These are phyloP conservation scores for Guillardia theta DNA, from an alignment of 78 protist species.

Conservation along the genomic window DNA sequence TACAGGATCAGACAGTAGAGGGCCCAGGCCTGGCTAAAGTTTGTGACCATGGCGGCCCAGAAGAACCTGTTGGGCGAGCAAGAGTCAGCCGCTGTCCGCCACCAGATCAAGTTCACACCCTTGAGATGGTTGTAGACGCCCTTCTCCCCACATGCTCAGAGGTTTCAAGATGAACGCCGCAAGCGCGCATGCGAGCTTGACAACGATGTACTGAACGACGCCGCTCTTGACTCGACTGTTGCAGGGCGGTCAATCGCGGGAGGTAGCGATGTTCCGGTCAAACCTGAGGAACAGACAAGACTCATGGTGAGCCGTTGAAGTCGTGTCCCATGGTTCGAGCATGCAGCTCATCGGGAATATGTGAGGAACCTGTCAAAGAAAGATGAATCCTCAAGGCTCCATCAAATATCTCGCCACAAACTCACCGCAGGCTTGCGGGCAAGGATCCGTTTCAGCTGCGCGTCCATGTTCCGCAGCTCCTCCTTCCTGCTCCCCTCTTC, in stretches of 20 bases:
- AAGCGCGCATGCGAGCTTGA: not conserved
- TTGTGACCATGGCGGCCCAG: not conserved
- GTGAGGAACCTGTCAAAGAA: too few relatives aligned
- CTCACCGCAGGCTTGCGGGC: not conserved
- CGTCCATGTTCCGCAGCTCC: not conserved
- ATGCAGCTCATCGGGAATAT: not conserved
- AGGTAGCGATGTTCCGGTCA: too few relatives aligned
- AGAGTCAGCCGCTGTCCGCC: too few relatives aligned
- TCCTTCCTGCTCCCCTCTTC: too few relatives aligned
- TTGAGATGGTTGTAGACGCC: not conserved
- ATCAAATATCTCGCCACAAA: too few relatives aligned
- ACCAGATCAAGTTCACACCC: too few relatives aligned
- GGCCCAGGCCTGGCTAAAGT: slow-evolving; percentile 26
- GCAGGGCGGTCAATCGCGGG: not conserved
- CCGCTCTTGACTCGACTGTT: not conserved
- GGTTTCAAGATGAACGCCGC: not conserved
- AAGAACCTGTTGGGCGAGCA: not conserved
- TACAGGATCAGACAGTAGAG: slow-evolving; percentile 21
- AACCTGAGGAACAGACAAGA: not conserved
- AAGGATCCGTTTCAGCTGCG: not conserved
- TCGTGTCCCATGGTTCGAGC: not conserved
- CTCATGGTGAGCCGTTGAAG: not conserved
- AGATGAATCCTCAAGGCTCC: too few relatives aligned
- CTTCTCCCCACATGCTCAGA: not conserved
- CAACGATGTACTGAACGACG: not conserved